Conservation (phyloP, 2,329 filamentous ascomycete species). For the Teratosphaeria destructans region DNA sequence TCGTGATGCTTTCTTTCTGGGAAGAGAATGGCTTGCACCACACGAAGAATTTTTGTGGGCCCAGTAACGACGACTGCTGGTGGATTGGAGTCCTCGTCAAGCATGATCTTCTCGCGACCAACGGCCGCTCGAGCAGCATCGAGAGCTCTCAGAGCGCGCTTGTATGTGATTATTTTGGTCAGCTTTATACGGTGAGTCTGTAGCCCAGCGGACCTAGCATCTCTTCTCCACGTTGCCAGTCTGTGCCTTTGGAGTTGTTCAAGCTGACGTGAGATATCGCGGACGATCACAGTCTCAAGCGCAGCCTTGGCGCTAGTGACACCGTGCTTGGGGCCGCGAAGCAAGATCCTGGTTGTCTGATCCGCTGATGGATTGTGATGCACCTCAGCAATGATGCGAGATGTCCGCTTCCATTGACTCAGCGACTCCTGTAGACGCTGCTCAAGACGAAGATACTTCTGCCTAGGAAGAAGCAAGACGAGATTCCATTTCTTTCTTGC, state of each 20-base stretch:
- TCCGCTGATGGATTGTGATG: background rate
- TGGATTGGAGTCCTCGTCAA: constrained; percentile 2
- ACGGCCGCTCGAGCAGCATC: background rate
- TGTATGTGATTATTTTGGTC: constrained; percentile 2
- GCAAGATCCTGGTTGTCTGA: background rate
- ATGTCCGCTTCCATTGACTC: background rate
- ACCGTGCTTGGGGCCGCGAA: background rate
- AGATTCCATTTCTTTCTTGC: background rate
- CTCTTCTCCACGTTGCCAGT: background rate
- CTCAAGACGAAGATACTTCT: background rate
- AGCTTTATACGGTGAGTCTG: constrained; percentile 5
- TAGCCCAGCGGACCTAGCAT: background rate
- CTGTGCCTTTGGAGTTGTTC: background rate
- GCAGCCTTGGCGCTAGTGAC: background rate
- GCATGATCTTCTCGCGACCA: background rate
- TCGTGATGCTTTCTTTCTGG: background rate
- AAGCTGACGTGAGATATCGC: background rate
- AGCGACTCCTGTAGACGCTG: background rate
- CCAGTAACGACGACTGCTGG: constrained; percentile 2
- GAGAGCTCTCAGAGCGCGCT: background rate
- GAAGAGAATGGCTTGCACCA: constrained; percentile 3
- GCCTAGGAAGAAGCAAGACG: background rate
- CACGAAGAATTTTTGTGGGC: background rate
- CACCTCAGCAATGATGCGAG: background rate
- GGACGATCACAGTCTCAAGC: background rate